Conservation (phyloP, 495 filamentous ascomycete species). For the Talaromyces wortmannii region DNA sequence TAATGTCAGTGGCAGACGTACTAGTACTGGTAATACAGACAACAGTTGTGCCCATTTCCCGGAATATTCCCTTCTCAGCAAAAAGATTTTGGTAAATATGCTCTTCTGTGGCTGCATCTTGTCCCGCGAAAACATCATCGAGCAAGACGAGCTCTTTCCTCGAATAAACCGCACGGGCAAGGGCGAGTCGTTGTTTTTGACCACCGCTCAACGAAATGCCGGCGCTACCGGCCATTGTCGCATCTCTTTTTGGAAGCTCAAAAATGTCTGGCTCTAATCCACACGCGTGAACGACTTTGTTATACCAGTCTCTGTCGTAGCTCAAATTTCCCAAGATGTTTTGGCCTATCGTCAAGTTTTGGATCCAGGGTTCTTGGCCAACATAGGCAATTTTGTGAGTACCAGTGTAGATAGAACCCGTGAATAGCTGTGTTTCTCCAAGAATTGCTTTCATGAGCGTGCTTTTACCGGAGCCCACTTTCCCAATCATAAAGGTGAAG, state of each 20-base stretch:
- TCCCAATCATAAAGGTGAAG: slow-evolving; percentile 8
- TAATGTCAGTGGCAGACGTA: too few relatives aligned
- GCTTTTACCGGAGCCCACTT: slow-evolving; percentile 44
- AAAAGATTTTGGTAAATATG: slow-evolving; percentile 30
- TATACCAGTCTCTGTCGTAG: slow-evolving; percentile 48
- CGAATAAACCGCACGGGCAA: slow-evolving; percentile 42
- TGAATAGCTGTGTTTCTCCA: slow-evolving; percentile 24
- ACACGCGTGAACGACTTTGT: slow-evolving; percentile 52
- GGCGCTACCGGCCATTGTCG: neutral
- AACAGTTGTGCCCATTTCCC: slow-evolving; percentile 25
- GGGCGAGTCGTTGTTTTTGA: slow-evolving; percentile 63
- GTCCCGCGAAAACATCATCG: slow-evolving; percentile 45
- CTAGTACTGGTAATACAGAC: slow-evolving; percentile 26
- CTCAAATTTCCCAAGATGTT: slow-evolving; percentile 32
- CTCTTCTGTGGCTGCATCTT: slow-evolving; percentile 41
- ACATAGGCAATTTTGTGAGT: slow-evolving; percentile 7
- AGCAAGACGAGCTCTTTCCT: slow-evolving; percentile 31
- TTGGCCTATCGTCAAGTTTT: slow-evolving; percentile 37
- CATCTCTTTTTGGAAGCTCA: slow-evolving; percentile 56
- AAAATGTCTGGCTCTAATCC: slow-evolving; percentile 48
- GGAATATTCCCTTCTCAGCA: slow-evolving; percentile 27
- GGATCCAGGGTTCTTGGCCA: slow-evolving; percentile 19
- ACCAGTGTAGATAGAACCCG: slow-evolving; percentile 1
- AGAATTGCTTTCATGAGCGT: slow-evolving; percentile 42
- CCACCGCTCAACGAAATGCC: slow-evolving; percentile 72